phyloP scores from a whole-genome alignment of 352 stramenopile genomes.

The Phytophthora litchii region DNA sequence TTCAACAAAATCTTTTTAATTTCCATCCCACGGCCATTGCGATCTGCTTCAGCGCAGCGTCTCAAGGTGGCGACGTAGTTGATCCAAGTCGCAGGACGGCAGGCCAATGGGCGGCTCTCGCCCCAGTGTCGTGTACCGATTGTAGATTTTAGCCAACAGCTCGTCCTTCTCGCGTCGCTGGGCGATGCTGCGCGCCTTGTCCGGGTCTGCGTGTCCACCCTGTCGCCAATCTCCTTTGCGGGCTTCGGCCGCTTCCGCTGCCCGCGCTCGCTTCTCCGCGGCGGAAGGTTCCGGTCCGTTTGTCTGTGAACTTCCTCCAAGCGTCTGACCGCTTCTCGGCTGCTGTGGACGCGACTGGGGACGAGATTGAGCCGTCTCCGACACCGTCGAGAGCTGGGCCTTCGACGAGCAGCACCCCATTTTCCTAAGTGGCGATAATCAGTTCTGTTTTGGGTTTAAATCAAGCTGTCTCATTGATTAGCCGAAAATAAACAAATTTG shows the following conservation, averaged over 20 bases:
- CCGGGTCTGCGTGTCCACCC: slow-evolving; percentile 59
- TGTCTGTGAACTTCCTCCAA: slow-evolving; percentile 14
- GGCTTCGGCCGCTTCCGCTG: slow-evolving; percentile 68
- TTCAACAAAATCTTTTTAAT: slow-evolving; percentile 16
- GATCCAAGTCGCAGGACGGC: slow-evolving; percentile 75
- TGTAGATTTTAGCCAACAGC: slow-evolving; percentile 81
- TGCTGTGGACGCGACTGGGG: slow-evolving; percentile 4
- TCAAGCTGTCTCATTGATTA: not conserved
- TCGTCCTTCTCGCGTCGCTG: slow-evolving; percentile 86
- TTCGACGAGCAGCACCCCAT: slow-evolving; percentile 84
- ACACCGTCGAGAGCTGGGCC: slow-evolving; percentile 43
- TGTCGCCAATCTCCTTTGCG: slow-evolving; percentile 82
- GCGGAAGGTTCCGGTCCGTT: slow-evolving; percentile 47
- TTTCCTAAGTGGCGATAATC: slow-evolving; percentile 21
- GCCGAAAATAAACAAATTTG: slow-evolving; percentile 4
- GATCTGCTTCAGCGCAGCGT: slow-evolving; percentile 45
- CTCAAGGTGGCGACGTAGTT: slow-evolving; percentile 80
- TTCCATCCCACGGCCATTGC: too few species aligned
- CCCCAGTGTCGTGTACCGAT: slow-evolving; percentile 74
- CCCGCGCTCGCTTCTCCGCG: slow-evolving; percentile 69
- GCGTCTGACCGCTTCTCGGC: slow-evolving; percentile 2
- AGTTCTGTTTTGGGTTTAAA: slow-evolving; percentile 6
- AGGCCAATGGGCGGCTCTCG: slow-evolving; percentile 84
- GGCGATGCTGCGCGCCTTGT: slow-evolving; percentile 68
- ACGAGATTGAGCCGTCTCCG: slow-evolving; percentile 6